Percentiles rank a stretch among this genome's conserved stretches.
phyloP scores from a whole-genome alignment of 306 rosid genomes.

The Hylodesmum podocarpum region DNA sequence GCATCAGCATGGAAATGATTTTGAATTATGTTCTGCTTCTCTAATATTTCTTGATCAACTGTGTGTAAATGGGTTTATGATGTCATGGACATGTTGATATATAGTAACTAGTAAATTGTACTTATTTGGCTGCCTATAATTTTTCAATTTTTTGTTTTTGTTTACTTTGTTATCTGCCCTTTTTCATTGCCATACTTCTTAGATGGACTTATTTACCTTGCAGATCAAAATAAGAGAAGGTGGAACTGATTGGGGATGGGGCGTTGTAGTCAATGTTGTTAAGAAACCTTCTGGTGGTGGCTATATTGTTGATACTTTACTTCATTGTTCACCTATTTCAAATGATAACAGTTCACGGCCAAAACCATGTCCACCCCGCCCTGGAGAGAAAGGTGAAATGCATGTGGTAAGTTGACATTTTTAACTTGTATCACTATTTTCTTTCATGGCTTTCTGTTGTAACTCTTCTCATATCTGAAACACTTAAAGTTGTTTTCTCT shows the following conservation, averaged over 20 bases:
- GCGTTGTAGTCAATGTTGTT: slow-evolving; percentile 92
- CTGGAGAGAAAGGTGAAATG: slow-evolving; percentile 99
- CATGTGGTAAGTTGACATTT: slow-evolving; percentile 75
- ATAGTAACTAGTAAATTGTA: neutral
- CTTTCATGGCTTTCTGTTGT: neutral
- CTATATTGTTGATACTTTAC: slow-evolving; percentile 90
- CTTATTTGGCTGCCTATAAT: neutral
- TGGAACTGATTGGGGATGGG: slow-evolving; percentile 99
- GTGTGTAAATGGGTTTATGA: neutral
- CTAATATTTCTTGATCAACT: neutral
- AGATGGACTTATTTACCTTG: slow-evolving; percentile 20
- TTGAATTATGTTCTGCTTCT: neutral
- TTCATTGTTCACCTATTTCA: slow-evolving; percentile 85
- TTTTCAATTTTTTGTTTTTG: neutral
- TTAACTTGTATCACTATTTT: neutral
- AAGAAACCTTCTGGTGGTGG: slow-evolving; percentile 86
- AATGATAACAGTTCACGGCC: slow-evolving; percentile 76
- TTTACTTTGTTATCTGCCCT: neutral
- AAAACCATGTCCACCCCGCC: slow-evolving; percentile 92
- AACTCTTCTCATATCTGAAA: slow-evolving; percentile 6
- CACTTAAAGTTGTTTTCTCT: slow-evolving; percentile 12
- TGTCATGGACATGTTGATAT: neutral
- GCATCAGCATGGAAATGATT: neutral
- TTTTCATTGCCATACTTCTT: neutral
- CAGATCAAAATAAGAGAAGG: slow-evolving; percentile 96